A percentile compares a stretch with the other conserved stretches of the same genome.
Evolutionary conservation across 768 basidiomycete genomes (phyloP).

Genomic region (Pulveroboletus frians): DNA sequence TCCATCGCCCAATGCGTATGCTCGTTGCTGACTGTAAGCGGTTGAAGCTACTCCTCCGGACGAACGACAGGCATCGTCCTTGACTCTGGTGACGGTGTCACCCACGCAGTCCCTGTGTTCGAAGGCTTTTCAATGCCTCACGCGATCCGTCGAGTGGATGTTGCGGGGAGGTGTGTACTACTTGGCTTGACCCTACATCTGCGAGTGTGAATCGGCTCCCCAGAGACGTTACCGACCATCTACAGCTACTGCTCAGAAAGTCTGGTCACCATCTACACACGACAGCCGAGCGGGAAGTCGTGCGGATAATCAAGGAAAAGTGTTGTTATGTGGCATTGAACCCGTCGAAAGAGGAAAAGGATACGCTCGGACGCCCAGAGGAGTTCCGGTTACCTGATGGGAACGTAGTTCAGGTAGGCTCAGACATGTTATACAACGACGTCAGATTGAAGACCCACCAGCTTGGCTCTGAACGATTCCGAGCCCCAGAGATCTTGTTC

Average conservation of each 20-base stretch:
- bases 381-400: constrained; percentile 95
- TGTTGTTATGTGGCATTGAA: constrained; percentile 93
- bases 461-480: constrained; percentile 93
- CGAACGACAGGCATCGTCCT: constrained; percentile 98
- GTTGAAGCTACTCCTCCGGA: constrained; percentile 88
- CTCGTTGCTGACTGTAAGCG: constrained; percentile 9
- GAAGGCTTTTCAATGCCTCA: constrained; percentile 99
- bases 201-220: background rate
- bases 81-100: constrained; percentile 98
- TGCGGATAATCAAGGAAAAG: constrained; percentile 97
- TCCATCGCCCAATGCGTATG: constrained; percentile 10
- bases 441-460: constrained; percentile 30
- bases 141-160: constrained; percentile 91
- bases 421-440: constrained; percentile 5
- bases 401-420: constrained; percentile 77
- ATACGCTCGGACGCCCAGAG: constrained; percentile 67
- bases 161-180: constrained; percentile 77
- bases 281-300: constrained; percentile 94
- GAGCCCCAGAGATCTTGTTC: constrained; percentile 96
- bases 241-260: constrained; percentile 91
- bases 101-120: constrained; percentile 97
- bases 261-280: constrained; percentile 94
- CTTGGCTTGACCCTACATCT: background rate
- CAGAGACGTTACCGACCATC: constrained; percentile 95
- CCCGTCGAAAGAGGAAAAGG: constrained; percentile 94